Conservation (phyloP, 768 basidiomycete species). For the Fomitopsis serialis region DNA sequence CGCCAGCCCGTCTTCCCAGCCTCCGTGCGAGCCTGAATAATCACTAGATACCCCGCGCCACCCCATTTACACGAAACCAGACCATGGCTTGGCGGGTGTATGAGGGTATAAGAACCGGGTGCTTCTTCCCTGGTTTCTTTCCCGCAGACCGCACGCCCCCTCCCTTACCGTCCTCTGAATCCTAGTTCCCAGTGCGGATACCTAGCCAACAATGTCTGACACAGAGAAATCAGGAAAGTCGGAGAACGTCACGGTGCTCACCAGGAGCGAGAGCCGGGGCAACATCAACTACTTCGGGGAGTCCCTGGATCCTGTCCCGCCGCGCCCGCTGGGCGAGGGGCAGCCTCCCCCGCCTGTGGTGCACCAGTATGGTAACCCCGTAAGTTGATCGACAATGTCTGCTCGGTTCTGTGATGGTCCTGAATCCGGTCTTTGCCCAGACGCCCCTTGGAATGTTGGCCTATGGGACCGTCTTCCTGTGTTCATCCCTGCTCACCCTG, state of each 20-base stretch:
- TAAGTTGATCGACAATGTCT: not conserved
- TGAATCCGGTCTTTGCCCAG: not conserved
- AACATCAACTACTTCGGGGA: constrained; percentile 1
- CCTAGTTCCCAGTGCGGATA: not conserved
- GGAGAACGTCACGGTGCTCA: constrained; percentile 2
- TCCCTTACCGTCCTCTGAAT: not conserved
- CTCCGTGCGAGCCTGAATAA: constrained; percentile 1
- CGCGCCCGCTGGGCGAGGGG: not conserved
- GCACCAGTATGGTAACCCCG: constrained; percentile 1
- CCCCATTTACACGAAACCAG: not conserved
- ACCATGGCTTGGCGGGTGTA: not conserved
- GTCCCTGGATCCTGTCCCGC: not conserved
- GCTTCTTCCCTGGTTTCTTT: constrained; percentile 4
- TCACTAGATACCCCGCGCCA: not conserved
- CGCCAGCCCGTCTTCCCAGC: not conserved
- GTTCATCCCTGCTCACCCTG: constrained; percentile 2
- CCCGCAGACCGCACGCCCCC: not conserved
- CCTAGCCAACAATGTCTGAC: not conserved
- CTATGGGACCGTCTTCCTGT: constrained; percentile 6
- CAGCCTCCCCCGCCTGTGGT: not conserved
- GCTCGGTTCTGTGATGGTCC: too few species aligned
- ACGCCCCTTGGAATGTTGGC: constrained; percentile 5
- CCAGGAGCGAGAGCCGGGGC: not conserved
- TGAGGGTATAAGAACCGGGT: not conserved
- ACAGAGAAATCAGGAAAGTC: not conserved